phyloP scores from a whole-genome alignment of 371 early-diverging fungal genomes.

The Circinella umbellata region DNA sequence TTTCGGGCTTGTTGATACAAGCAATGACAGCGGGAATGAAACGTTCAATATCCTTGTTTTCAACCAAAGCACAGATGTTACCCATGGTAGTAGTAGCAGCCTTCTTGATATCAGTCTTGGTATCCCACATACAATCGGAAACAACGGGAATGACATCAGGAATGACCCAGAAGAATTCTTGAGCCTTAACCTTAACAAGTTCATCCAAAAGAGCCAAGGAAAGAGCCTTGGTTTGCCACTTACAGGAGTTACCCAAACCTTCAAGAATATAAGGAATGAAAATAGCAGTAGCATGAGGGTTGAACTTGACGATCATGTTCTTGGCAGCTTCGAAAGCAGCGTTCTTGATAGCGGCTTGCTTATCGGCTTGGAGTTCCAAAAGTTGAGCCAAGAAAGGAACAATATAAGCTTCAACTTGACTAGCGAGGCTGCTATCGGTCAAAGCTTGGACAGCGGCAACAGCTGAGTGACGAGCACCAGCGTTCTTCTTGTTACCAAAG shows the following conservation, averaged over 20 bases:
- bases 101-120: slow-evolving; percentile 67
- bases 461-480: slow-evolving; percentile 68
- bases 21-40: slow-evolving; percentile 67
- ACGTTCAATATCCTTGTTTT: slow-evolving; percentile 70
- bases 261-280: slow-evolving; percentile 66
- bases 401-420: slow-evolving; percentile 67
- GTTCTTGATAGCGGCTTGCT: slow-evolving; percentile 62
- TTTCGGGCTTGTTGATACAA: slow-evolving; percentile 70
- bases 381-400: slow-evolving; percentile 56
- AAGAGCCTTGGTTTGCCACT: slow-evolving; percentile 80
- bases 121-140: slow-evolving; percentile 78
- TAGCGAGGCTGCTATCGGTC: slow-evolving; percentile 45
- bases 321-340: slow-evolving; percentile 58
- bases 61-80: slow-evolving; percentile 56
- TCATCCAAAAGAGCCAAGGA: slow-evolving; percentile 60
- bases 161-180: slow-evolving; percentile 60
- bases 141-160: slow-evolving; percentile 76
- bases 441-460: slow-evolving; percentile 63
- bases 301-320: slow-evolving; percentile 52
- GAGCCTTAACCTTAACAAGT: slow-evolving; percentile 59
- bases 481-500: slow-evolving; percentile 68
- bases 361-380: slow-evolving; percentile 72
- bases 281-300: slow-evolving; percentile 57
- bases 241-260: slow-evolving; percentile 65
- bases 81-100: slow-evolving; percentile 58